Evolutionary conservation across 805 yeast genomes (phyloP).

Genomic region (Cyberlindnera suaveolens): DNA sequence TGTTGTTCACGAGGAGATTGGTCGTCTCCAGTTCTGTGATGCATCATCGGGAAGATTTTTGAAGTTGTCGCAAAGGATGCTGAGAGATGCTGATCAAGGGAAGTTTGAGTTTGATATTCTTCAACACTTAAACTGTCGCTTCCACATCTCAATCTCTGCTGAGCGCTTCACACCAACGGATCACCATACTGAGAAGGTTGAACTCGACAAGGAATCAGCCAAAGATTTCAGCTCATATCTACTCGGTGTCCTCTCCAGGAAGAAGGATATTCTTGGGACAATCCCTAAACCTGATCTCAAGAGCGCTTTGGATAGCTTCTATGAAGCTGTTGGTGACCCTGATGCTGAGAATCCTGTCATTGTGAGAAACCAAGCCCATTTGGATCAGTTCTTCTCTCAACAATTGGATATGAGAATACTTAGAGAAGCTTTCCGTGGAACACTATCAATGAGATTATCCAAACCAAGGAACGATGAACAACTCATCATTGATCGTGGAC

Average conservation of each 20-base stretch:
- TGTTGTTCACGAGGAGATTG: constrained; percentile 68
- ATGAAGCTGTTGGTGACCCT: constrained; percentile 68
- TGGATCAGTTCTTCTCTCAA: constrained; percentile 44
- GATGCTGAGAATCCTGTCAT: constrained; percentile 34
- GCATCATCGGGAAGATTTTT: constrained; percentile 57
- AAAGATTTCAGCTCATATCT: constrained; percentile 38
- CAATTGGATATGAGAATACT: constrained; percentile 39
- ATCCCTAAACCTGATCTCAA: constrained; percentile 69
- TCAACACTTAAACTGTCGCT: constrained; percentile 75
- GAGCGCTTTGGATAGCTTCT: constrained; percentile 60
- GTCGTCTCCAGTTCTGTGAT: constrained; percentile 64
- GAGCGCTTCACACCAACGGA: constrained; percentile 60
- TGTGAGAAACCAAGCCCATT: constrained; percentile 36
- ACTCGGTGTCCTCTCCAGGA: constrained; percentile 47
- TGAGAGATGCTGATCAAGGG: constrained; percentile 35
- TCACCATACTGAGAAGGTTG: constrained; percentile 45
- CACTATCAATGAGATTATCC: constrained; percentile 25
- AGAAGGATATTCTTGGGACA: constrained; percentile 52
- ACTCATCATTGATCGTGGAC: constrained; percentile 42
- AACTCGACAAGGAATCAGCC: constrained; percentile 37
- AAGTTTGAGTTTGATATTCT: constrained; percentile 63
- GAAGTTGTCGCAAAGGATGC: constrained; percentile 46
- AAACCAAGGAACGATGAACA: constrained; percentile 28
- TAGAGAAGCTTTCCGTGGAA: constrained; percentile 48
- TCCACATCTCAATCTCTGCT: constrained; percentile 56